A percentile compares a stretch with the other conserved stretches of the same genome.
Evolutionary conservation across 2,329 filamentous ascomycete species (phyloP).

Genomic region (Sporothrix phasma): DNA sequence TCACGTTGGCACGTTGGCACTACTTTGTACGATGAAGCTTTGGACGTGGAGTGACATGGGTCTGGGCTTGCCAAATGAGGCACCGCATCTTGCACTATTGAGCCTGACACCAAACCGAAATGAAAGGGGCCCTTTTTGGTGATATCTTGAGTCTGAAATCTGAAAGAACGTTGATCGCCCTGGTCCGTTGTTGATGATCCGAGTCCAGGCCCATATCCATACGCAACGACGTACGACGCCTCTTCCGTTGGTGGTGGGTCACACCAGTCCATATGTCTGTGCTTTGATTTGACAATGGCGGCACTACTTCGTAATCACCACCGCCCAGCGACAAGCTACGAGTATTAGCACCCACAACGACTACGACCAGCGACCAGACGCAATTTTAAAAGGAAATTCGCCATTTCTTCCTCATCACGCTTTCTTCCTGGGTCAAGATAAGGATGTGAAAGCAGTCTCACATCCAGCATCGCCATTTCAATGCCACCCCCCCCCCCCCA

Average conservation of each 20-base stretch:
- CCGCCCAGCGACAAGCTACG: no score
- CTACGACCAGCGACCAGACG: not conserved
- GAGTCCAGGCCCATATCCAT: not conserved
- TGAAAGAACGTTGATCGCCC: not conserved
- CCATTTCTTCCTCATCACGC: not conserved
- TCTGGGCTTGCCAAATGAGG: no score
- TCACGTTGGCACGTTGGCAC: no score
- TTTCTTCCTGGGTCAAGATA: not conserved
- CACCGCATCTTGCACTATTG: no score
- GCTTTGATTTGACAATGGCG: conserved; percentile 11
- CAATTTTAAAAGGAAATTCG: not conserved
- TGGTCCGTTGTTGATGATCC: not conserved
- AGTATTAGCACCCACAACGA: not conserved
- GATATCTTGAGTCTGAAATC: no score
- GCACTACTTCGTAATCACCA: not conserved
- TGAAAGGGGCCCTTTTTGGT: no score
- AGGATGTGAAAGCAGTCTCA: not conserved
- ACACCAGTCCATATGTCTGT: not conserved
- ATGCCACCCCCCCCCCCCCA: not conserved
- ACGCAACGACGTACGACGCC: no score
- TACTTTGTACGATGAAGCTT: no score
- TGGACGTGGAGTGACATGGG: no score
- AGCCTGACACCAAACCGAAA: no score
- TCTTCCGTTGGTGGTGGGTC: conserved; percentile 11
- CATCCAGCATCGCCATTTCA: not conserved